These are phyloP conservation scores for Cladosporium velox DNA, from an alignment of 2,329 filamentous ascomycete genomes.

Conservation along the genomic window DNA sequence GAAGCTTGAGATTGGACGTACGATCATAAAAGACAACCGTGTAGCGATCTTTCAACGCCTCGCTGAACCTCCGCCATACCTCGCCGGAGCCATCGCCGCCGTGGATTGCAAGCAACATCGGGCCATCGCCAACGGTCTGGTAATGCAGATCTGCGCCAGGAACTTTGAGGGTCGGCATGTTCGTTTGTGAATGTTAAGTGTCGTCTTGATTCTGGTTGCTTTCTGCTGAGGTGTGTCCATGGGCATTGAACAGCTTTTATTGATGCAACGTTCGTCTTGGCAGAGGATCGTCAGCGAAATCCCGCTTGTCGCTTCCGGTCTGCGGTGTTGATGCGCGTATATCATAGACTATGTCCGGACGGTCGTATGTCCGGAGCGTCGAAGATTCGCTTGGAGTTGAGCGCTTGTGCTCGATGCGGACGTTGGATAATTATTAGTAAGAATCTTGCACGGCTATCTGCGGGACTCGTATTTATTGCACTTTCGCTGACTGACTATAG, in stretches of 20 bases:
- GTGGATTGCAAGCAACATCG: slow-evolving; percentile 37
- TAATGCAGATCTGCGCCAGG: slow-evolving; percentile 36
- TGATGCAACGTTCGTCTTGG: neutral
- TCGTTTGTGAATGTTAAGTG: neutral
- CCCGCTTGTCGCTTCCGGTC: neutral
- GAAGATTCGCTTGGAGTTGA: neutral
- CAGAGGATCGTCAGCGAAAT: neutral
- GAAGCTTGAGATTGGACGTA: slow-evolving; percentile 25
- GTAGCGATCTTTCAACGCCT: slow-evolving; percentile 30
- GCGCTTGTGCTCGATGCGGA: neutral
- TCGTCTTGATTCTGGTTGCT: neutral
- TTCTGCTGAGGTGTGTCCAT: neutral
- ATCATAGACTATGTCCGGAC: neutral
- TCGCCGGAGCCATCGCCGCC: slow-evolving; percentile 35
- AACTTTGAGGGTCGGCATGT: slow-evolving; percentile 27
- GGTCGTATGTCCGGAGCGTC: too few relatives aligned
- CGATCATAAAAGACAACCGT: slow-evolving; percentile 38
- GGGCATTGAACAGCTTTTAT: neutral
- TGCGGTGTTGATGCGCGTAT: neutral
- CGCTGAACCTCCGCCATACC: slow-evolving; percentile 31
- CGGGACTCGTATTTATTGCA: too few relatives aligned
- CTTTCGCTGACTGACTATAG: too few relatives aligned
- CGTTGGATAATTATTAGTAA: neutral
- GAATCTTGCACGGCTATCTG: too few relatives aligned
- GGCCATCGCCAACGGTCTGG: slow-evolving; percentile 33